These are phyloP conservation scores for Claviceps sp. DNA, from an alignment of 2,329 filamentous ascomycete genomes.

Conservation along the genomic window DNA sequence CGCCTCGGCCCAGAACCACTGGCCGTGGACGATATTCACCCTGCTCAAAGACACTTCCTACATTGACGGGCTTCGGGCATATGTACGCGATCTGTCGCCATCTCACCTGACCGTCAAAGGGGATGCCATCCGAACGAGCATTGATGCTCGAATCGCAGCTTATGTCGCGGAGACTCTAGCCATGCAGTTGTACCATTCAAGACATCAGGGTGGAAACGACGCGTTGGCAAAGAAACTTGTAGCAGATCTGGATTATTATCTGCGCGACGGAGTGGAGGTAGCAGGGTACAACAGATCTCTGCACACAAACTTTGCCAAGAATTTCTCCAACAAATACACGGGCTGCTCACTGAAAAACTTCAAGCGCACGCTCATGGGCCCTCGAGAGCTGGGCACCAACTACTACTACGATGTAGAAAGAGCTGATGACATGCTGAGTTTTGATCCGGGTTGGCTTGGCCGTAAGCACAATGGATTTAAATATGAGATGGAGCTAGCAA, in stretches of 20 bases:
- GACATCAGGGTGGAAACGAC: constrained; percentile 56
- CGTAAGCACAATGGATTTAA: constrained; percentile 59
- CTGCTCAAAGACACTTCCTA: constrained; percentile 63
- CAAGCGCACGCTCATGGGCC: constrained; percentile 58
- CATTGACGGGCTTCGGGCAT: constrained; percentile 56
- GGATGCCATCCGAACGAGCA: constrained; percentile 42
- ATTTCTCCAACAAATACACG: constrained; percentile 67
- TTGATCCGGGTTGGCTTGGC: constrained; percentile 67
- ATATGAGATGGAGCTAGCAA: constrained; percentile 73
- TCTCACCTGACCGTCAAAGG: constrained; percentile 38
- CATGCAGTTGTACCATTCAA: constrained; percentile 78
- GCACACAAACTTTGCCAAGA: constrained; percentile 72
- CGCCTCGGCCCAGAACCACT: constrained; percentile 78
- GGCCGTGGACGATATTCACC: constrained; percentile 84
- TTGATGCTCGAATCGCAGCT: constrained; percentile 60
- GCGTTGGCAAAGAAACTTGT: constrained; percentile 58
- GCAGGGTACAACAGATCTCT: constrained; percentile 76
- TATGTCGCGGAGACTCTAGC: constrained; percentile 78
- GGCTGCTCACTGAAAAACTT: constrained; percentile 64
- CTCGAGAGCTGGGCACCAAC: constrained; percentile 52
- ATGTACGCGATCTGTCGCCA: constrained; percentile 46
- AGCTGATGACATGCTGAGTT: constrained; percentile 61
- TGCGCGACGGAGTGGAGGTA: constrained; percentile 65
- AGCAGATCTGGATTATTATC: constrained; percentile 64
- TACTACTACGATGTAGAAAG: constrained; percentile 78